A percentile compares a stretch with the other conserved stretches of the same genome.
Evolutionary conservation across 2,329 filamentous ascomycete species (phyloP).

Genomic region (Chaetothyriales sp.): DNA sequence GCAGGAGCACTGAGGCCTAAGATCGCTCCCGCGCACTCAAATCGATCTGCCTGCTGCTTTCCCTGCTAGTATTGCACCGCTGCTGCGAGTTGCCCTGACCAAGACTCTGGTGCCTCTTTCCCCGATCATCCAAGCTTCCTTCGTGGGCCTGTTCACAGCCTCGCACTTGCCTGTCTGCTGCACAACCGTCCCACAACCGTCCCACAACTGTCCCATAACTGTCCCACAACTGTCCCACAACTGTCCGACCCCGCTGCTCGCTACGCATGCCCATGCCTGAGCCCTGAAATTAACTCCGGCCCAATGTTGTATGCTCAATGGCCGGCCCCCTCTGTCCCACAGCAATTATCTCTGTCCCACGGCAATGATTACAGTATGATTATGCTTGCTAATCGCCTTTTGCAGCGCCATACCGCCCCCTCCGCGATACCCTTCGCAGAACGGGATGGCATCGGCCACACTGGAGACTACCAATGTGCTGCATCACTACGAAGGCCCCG

Average conservation of each 20-base stretch:
- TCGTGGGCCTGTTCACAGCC: too few species aligned
- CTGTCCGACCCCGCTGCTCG: too few species aligned
- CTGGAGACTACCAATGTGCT: constrained; percentile 92
- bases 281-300: background rate
- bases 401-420: constrained; percentile 69
- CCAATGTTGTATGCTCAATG: constrained; percentile 17
- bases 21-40: background rate
- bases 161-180: too few species aligned
- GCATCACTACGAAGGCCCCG: constrained; percentile 62
- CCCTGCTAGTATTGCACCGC: constrained; percentile 27
- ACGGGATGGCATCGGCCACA: constrained; percentile 56
- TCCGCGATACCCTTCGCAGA: constrained; percentile 60
- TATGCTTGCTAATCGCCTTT: constrained; percentile 3
- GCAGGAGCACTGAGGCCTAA: background rate
- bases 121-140: background rate
- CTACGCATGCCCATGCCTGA: background rate
- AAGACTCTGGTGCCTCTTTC: constrained; percentile 1
- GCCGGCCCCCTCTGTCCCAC: background rate
- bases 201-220: too few species aligned
- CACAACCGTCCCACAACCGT: too few species aligned
- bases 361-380: too few species aligned
- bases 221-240: too few species aligned
- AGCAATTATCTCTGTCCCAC: too few species aligned
- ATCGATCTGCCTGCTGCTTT: background rate
- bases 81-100: constrained; percentile 36